Evolutionary conservation across 805 yeast species (phyloP).

Genomic region (Ogataea methylovora): DNA sequence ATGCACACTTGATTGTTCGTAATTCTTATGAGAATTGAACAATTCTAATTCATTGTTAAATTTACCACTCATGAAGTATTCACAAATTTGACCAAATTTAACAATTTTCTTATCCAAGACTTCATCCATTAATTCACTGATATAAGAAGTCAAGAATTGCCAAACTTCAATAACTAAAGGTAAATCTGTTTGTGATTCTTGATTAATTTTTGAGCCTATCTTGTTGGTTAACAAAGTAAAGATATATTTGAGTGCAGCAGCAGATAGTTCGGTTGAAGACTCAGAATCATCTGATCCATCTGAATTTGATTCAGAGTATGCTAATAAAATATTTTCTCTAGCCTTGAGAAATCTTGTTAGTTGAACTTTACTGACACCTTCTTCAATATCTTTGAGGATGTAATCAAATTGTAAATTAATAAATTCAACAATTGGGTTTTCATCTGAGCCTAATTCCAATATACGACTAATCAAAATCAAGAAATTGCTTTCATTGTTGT

Average conservation of each 20-base stretch:
- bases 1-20: conserved; percentile 26
- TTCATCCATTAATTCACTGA: conserved; percentile 24
- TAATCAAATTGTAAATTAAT: conserved; percentile 40
- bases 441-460: conserved; percentile 53
- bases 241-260: conserved; percentile 19
- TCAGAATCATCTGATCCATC: conserved; percentile 9
- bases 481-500: conserved; percentile 19
- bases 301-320: conserved; percentile 17
- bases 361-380: conserved; percentile 32
- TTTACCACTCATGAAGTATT: conserved; percentile 43
- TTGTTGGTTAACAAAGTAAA: conserved; percentile 14
- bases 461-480: conserved; percentile 43
- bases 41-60: conserved; percentile 24
- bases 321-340: conserved; percentile 32
- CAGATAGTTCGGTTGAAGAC: conserved; percentile 14
- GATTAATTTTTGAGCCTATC: no score
- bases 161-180: conserved; percentile 53
- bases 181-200: conserved; percentile 31
- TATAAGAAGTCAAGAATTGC: conserved; percentile 38
- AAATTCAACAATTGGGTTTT: conserved; percentile 60
- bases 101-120: conserved; percentile 32
- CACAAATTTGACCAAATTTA: conserved; percentile 48
- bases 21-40: conserved; percentile 9
- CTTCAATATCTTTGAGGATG: conserved; percentile 31
- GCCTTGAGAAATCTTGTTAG: conserved; percentile 30